Conservation (phyloP, 306 rosid species). For the Castanopsis chinensis region DNA sequence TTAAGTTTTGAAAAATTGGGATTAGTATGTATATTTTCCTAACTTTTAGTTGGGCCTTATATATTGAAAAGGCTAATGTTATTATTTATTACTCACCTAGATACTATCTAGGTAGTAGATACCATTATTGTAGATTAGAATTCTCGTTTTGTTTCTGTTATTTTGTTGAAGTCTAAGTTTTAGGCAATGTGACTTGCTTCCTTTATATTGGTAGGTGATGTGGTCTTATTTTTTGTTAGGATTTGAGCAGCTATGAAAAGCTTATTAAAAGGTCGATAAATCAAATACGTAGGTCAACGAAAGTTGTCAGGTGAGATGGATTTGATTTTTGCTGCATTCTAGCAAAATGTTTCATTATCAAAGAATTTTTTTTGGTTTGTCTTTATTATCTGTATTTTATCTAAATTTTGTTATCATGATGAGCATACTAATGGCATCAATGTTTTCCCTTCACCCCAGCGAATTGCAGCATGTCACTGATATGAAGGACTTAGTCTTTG, state of each 20-base stretch:
- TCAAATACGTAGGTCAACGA: slow-evolving; percentile 64
- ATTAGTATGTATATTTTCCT: slow-evolving; percentile 3
- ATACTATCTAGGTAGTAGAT: background rate
- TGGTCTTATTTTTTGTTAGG: slow-evolving; percentile 37
- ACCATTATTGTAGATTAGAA: background rate
- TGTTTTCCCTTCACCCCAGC: background rate
- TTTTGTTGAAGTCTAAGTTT: background rate
- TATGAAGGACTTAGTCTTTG: background rate
- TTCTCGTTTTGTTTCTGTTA: slow-evolving; percentile 7
- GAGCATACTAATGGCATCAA: background rate
- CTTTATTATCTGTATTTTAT: background rate
- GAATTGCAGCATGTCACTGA: background rate
- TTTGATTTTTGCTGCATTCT: slow-evolving; percentile 4
- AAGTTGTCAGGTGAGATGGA: slow-evolving; percentile 65
- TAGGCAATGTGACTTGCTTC: slow-evolving; percentile 17
- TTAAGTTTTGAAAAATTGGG: background rate
- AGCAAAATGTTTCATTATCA: background rate
- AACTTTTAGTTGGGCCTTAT: background rate
- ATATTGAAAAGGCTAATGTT: background rate
- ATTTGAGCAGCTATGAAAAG: slow-evolving; percentile 54
- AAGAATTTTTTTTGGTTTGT: background rate
- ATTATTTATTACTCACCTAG: background rate
- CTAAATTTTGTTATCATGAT: background rate
- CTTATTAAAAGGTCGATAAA: slow-evolving; percentile 57
- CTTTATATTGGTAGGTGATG: slow-evolving; percentile 1